phyloP scores from a whole-genome alignment of 768 basidiomycete genomes.

The Scleroderma citrinum region DNA sequence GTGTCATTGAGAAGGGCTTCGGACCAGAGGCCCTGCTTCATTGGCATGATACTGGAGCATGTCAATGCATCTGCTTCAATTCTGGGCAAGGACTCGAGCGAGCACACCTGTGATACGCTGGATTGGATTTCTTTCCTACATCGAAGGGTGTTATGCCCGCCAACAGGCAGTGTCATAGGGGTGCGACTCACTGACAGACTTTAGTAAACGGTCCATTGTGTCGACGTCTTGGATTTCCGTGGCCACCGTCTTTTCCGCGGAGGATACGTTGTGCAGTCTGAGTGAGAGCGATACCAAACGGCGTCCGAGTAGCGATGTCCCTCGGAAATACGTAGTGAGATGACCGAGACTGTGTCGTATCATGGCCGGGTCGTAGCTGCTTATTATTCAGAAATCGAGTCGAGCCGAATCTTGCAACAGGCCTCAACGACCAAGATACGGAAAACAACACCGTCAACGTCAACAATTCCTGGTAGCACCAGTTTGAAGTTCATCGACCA shows the following conservation, averaged over 20 bases:
- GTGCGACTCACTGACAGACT: constrained; percentile 46
- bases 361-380: too few relatives aligned
- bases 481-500: too few relatives aligned
- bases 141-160: constrained; percentile 4
- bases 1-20: constrained; percentile 42
- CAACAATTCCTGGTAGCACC: too few relatives aligned
- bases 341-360: too few relatives aligned
- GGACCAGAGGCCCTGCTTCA: constrained; percentile 50
- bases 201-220: constrained; percentile 51
- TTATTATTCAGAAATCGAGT: too few relatives aligned
- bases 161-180: too few relatives aligned
- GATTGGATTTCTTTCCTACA: constrained; percentile 43
- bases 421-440: too few relatives aligned
- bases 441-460: too few relatives aligned
- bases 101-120: constrained; percentile 46
- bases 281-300: background rate
- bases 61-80: constrained; percentile 6
- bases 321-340: background rate
- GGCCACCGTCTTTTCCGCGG: constrained; percentile 17
- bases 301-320: background rate
- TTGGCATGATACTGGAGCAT: constrained; percentile 44
- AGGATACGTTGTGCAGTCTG: background rate
- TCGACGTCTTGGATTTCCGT: constrained; percentile 56
- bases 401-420: too few relatives aligned
- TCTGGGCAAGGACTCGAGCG: background rate